These are phyloP conservation scores for Pyrenophora teres DNA, from an alignment of 2,329 filamentous ascomycete genomes.

Conservation along the genomic window DNA sequence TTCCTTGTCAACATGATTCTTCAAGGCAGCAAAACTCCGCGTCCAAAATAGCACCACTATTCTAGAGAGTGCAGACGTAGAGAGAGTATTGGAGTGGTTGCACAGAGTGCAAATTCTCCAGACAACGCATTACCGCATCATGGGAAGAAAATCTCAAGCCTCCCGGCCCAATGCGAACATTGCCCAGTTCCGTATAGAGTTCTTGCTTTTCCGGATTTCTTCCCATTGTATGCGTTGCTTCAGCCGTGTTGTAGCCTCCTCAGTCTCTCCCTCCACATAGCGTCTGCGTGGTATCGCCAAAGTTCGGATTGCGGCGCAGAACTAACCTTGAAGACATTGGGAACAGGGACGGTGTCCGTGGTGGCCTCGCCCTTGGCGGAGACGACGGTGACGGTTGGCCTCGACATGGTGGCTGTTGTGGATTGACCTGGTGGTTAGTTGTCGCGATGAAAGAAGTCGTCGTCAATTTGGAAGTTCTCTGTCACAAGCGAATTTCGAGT, in stretches of 20 bases:
- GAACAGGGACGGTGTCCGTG: conserved; percentile 87
- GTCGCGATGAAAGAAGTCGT: conserved; percentile 17
- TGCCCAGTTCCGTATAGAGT: background rate
- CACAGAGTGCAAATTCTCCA: conserved; percentile 7
- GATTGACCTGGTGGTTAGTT: conserved; percentile 40
- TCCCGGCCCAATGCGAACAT: background rate
- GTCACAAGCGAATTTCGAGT: conserved; percentile 9
- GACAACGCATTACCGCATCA: background rate
- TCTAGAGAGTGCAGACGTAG: background rate
- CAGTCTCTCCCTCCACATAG: conserved; percentile 1
- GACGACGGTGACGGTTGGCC: conserved; percentile 97
- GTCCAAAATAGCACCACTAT: too few species aligned
- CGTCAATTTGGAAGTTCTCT: conserved; percentile 6
- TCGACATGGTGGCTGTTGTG: conserved; percentile 64
- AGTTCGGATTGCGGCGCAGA: conserved; percentile 15
- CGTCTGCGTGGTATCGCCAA: conserved; percentile 16
- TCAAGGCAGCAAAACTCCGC: background rate
- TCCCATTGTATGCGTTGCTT: conserved; percentile 16
- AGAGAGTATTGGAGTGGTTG: background rate
- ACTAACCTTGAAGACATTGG: conserved; percentile 83
- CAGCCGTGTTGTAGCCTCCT: conserved; percentile 12
- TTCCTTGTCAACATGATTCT: conserved; percentile 14
- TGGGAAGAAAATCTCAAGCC: conserved; percentile 5
- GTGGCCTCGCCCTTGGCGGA: conserved; percentile 92
- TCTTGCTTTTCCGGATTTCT: background rate